Evolutionary conservation across 2,329 filamentous ascomycete genomes (phyloP).

Genomic region (Sporothrix globosa): DNA sequence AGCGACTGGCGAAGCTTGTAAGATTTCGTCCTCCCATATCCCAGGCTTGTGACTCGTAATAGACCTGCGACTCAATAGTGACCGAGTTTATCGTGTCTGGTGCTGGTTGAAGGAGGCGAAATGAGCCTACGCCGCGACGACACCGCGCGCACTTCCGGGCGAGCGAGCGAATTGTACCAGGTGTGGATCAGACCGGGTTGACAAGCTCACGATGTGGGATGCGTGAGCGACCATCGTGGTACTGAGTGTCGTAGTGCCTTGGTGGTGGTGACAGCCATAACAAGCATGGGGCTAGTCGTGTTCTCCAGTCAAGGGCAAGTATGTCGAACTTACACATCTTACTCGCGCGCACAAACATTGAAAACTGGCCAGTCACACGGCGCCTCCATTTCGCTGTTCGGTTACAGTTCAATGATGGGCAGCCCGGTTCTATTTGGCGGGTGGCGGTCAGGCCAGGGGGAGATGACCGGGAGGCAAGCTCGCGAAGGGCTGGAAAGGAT

Average conservation of each 20-base stretch:
- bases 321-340: too few species aligned
- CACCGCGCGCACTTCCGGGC: conserved; percentile 31
- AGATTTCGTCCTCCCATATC: not conserved
- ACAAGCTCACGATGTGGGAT: conserved; percentile 32
- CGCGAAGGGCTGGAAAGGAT: conserved; percentile 4
- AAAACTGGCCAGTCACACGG: not conserved
- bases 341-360: too few species aligned
- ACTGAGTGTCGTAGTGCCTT: conserved; percentile 18
- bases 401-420: not conserved
- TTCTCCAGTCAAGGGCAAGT: not conserved
- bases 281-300: not conserved
- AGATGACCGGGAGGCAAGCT: conserved; percentile 25
- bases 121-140: not conserved
- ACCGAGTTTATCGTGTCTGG: not conserved
- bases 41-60: not conserved
- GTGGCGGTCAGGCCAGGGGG: conserved; percentile 35
- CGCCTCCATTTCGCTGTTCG: not conserved
- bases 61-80: not conserved
- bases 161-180: conserved; percentile 31
- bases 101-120: not conserved
- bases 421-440: conserved; percentile 24
- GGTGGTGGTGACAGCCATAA: conserved; percentile 20
- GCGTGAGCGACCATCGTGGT: conserved; percentile 18
- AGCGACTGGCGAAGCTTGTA: not conserved
- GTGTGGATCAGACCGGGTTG: conserved; percentile 37